phyloP scores from a whole-genome alignment of 2,329 filamentous ascomycete genomes.

The Aureobasidium sp. region DNA sequence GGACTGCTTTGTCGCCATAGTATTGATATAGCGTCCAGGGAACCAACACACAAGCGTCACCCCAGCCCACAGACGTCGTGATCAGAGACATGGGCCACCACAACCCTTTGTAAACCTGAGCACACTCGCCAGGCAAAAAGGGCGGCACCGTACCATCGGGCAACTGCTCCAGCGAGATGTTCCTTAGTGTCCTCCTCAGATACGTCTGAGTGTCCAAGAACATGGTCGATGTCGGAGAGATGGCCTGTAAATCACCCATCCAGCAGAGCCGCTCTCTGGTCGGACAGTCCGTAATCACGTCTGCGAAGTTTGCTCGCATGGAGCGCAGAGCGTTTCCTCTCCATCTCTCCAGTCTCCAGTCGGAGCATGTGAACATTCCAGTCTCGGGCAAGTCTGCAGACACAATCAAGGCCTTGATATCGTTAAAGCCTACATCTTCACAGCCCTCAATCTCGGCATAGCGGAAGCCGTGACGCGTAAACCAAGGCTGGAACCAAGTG shows the following conservation, averaged over 20 bases:
- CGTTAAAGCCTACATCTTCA: constrained; percentile 4
- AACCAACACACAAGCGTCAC: constrained; percentile 10
- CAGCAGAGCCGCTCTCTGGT: constrained; percentile 5
- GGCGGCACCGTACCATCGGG: constrained; percentile 7
- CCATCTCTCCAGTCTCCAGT: constrained; percentile 10
- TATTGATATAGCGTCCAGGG: constrained; percentile 10
- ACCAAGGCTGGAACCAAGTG: constrained; percentile 6
- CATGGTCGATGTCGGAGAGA: constrained; percentile 5
- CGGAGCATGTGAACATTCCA: constrained; percentile 3
- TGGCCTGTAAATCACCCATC: constrained; percentile 12
- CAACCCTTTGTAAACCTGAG: constrained; percentile 5
- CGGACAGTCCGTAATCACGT: constrained; percentile 8
- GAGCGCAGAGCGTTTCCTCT: constrained; percentile 3
- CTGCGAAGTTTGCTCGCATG: constrained; percentile 9
- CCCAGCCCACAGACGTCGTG: constrained; percentile 1
- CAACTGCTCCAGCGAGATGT: neutral
- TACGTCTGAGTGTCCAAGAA: constrained; percentile 11
- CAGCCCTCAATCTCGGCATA: neutral
- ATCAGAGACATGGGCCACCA: constrained; percentile 6
- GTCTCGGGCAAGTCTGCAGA: constrained; percentile 1
- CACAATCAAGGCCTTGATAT: constrained; percentile 3
- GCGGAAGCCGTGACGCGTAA: constrained; percentile 6
- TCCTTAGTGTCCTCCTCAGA: neutral
- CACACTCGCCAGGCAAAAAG: constrained; percentile 7
- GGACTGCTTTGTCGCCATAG: constrained; percentile 1